Evolutionary conservation across 768 basidiomycete genomes (phyloP).

Genomic region (Suillus americanus): DNA sequence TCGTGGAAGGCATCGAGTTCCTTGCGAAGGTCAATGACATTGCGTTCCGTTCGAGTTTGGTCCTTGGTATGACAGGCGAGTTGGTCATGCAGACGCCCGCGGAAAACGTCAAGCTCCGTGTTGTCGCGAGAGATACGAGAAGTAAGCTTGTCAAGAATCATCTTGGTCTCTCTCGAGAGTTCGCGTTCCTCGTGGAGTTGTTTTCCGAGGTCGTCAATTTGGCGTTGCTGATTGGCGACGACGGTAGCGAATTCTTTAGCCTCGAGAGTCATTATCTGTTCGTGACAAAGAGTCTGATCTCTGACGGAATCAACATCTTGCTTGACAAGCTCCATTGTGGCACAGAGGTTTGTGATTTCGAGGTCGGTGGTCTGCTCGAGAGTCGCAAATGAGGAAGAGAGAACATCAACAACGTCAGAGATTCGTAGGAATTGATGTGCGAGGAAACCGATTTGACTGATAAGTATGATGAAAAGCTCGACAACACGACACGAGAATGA

Average conservation of each 20-base stretch:
- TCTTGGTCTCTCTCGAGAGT: neutral
- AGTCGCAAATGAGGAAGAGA: neutral
- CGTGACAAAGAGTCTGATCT: neutral
- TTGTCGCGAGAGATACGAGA: neutral
- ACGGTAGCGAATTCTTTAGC: neutral
- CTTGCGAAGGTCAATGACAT: neutral
- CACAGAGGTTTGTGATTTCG: neutral
- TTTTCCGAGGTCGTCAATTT: neutral
- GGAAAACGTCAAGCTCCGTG: neutral
- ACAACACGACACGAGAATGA: neutral
- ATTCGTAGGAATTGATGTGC: neutral
- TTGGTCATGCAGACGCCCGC: neutral
- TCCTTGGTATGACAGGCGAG: neutral
- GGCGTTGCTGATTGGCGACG: neutral
- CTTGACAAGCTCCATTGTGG: neutral
- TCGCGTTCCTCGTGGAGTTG: neutral
- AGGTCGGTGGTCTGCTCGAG: neutral
- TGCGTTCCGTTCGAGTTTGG: neutral
- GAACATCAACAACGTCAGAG: neutral
- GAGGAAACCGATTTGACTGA: neutral
- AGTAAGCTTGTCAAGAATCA: neutral
- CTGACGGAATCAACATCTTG: neutral
- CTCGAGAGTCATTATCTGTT: neutral
- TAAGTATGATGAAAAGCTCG: neutral
- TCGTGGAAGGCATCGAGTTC: neutral